Conservation (phyloP, 257 asterid species). For the Solanum chiquidenum region DNA sequence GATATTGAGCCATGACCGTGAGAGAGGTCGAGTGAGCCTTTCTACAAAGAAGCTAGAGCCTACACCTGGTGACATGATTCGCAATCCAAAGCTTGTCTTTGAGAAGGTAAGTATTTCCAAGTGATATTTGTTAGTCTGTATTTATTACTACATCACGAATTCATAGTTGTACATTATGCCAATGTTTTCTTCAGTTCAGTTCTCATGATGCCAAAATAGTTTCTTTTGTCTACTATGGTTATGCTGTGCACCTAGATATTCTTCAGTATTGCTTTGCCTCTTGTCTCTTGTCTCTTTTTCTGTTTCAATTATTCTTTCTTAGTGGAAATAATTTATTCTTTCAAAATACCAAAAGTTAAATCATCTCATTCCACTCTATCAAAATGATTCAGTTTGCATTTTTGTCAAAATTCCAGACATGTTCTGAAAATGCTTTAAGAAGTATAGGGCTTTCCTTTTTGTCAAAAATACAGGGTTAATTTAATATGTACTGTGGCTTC, state of each 20-base stretch:
- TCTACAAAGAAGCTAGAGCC: conserved; percentile 98
- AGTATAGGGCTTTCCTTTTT: neutral
- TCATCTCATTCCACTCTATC: neutral
- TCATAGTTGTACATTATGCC: neutral
- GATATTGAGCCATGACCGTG: conserved; percentile 98
- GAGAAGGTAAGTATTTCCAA: conserved; percentile 51
- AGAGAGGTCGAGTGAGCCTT: conserved; percentile 93
- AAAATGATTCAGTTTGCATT: neutral
- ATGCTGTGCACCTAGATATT: neutral
- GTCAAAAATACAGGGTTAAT: neutral
- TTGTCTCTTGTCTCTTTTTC: neutral
- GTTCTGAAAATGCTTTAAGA: neutral
- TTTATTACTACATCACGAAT: neutral
- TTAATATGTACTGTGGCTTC: neutral
- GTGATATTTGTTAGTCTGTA: neutral
- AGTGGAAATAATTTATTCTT: neutral
- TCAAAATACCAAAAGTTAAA: neutral
- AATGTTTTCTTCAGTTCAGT: neutral
- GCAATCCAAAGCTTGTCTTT: conserved; percentile 87
- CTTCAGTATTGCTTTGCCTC: neutral
- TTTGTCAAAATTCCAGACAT: neutral
- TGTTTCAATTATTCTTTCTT: neutral
- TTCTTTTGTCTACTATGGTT: neutral
- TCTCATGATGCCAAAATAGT: neutral
- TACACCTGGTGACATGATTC: conserved; percentile 98